Evolutionary conservation across 2,329 filamentous ascomycete genomes (phyloP), one percentile per base, ranked within the genome.

Genomic region (Monosporascus sp.): DNA sequence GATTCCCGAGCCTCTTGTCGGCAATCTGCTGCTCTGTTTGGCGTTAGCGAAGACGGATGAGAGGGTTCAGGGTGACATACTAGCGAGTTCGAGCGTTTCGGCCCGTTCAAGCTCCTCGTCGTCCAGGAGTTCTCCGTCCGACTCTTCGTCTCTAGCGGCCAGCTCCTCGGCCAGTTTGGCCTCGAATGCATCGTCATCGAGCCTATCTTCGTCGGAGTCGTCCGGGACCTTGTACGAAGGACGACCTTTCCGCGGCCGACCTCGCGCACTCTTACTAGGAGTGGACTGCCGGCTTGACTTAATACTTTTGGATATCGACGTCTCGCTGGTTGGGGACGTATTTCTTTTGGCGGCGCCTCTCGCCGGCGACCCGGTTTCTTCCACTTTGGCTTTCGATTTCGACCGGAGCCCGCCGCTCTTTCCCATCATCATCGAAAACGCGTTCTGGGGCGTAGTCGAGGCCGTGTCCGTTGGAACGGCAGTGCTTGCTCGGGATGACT

Each of bases 1-100:
- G 89, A 60, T 99, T 99, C 47, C 94, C 92, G 1, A 97, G 78
- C 65, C 96, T 97, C 74, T 97, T 97, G 44, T 84, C 82, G 3
- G 85, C 78, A n/a, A 97, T 89, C 68, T 97, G 90, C 51, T 89
- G 87, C 68, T 93, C 85, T 85, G 64, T 14, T 18, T 15, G 0
- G 31, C 57, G 60, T 76, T 65, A 75, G 70, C 57, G 49, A 49
- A 37, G 18, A 49, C 47, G 2, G 0, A 46, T 18, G 37, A 15
- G 6, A 4, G 24, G 15, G 37, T 18, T 22, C 22, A 37, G n/a
- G 26, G 3, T 4, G 28, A 76, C 83, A 63, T 78, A 86, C 84
- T 95, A 0, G 91, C 92, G 54, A 91, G 74, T 8, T 90, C 87
- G 0, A 93, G 78, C 0, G 85, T 91, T 48, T 85, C 81, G 0